phyloP scores from a whole-genome alignment of 352 stramenopile species.

The Globisporangium emineosum region DNA sequence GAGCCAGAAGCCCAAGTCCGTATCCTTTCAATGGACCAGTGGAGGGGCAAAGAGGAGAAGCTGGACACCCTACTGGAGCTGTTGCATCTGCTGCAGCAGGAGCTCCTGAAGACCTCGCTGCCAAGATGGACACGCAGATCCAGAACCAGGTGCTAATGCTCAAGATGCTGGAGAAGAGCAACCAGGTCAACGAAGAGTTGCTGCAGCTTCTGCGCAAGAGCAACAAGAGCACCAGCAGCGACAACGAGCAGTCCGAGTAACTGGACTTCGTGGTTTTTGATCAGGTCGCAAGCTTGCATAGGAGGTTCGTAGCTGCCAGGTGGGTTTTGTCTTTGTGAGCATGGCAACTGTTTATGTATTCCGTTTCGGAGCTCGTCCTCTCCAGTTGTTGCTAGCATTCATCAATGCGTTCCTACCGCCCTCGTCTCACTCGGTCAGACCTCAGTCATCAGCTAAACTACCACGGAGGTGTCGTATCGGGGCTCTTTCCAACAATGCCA shows the following conservation, averaged over 20 bases:
- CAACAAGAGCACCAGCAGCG: neutral
- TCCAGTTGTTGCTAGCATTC: neutral
- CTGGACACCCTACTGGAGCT: neutral
- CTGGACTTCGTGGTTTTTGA: neutral
- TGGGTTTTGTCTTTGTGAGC: neutral
- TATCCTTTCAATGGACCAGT: neutral
- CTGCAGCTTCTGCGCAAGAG: neutral
- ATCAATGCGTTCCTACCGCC: too few species aligned
- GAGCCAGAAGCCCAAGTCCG: neutral
- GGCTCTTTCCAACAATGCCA: too few species aligned
- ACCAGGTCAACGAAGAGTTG: conserved; percentile 6
- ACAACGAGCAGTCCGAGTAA: conserved; percentile 14
- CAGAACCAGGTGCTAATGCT: conserved; percentile 5
- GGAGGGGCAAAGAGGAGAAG: neutral
- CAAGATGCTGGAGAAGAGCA: conserved; percentile 2
- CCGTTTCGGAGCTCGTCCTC: neutral
- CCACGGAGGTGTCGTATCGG: too few species aligned
- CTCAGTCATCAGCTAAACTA: too few species aligned
- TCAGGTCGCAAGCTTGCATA: too few species aligned
- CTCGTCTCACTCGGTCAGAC: too few species aligned
- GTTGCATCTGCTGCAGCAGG: too few species aligned
- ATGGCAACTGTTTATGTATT: neutral
- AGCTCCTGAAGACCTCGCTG: neutral
- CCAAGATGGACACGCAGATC: conserved; percentile 4
- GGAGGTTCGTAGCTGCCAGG: too few species aligned